Conservation (phyloP, 2,329 filamentous ascomycete species). For the Herpotrichia juniperi region DNA sequence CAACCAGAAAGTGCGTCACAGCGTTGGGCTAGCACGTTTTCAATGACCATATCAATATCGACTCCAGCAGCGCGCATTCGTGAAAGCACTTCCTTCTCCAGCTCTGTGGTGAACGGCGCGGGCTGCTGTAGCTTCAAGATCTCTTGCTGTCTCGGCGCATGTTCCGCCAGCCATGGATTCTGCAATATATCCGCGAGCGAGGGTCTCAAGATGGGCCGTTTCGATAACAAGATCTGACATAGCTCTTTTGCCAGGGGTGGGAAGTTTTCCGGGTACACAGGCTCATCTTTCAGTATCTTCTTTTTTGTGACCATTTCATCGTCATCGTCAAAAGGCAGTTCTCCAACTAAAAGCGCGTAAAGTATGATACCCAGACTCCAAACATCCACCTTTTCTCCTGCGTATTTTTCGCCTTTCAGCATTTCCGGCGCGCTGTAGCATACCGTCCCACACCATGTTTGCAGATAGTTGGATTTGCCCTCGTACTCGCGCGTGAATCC, state of each 20-base stretch:
- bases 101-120: constrained; percentile 79
- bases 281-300: constrained; percentile 84
- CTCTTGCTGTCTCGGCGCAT: constrained; percentile 85
- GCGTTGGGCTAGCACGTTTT: constrained; percentile 87
- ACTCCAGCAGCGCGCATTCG: constrained; percentile 94
- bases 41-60: constrained; percentile 91
- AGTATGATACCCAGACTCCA: constrained; percentile 89
- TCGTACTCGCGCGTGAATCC: constrained; percentile 98
- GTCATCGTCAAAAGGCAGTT: constrained; percentile 95
- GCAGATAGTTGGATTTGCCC: constrained; percentile 89
- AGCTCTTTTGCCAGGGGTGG: constrained; percentile 78
- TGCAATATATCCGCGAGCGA: constrained; percentile 82
- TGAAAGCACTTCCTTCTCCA: constrained; percentile 91
- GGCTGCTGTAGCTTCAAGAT: constrained; percentile 84
- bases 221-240: constrained; percentile 82
- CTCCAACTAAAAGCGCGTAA: constrained; percentile 80
- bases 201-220: constrained; percentile 83
- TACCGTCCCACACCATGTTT: constrained; percentile 97
- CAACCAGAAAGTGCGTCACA: constrained; percentile 92
- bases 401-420: constrained; percentile 98
- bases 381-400: constrained; percentile 95
- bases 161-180: constrained; percentile 85
- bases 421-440: constrained; percentile 99
- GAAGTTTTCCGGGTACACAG: constrained; percentile 81
- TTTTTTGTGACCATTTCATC: constrained; percentile 85